Evolutionary conservation across 441 rosid genomes (phyloP).

Genomic region (Croton laevigatus): DNA sequence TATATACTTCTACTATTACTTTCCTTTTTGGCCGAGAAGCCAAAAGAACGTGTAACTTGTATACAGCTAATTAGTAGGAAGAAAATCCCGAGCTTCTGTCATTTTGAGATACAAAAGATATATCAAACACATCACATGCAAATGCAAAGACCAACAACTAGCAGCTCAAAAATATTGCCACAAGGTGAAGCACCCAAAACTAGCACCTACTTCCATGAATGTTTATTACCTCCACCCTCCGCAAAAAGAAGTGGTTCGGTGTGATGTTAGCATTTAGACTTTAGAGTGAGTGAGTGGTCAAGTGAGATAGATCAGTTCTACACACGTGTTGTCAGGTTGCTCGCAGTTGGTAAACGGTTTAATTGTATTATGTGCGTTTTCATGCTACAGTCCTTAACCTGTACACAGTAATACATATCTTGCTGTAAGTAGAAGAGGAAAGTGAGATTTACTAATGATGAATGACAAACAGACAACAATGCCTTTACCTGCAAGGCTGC

Average conservation of each 20-base stretch:
- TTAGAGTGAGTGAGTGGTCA: conserved; percentile 42
- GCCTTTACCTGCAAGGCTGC: conserved; percentile 71
- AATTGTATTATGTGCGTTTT: conserved; percentile 62
- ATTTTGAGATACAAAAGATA: conserved; percentile 27
- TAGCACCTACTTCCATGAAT: conserved; percentile 21
- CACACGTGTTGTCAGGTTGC: conserved; percentile 69
- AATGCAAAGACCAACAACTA: conserved; percentile 24
- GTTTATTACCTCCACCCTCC: conserved; percentile 41
- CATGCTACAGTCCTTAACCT: conserved; percentile 75
- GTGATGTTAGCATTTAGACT: conserved; percentile 49
- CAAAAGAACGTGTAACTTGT: conserved; percentile 15
- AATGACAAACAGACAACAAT: not conserved
- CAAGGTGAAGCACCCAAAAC: conserved; percentile 32
- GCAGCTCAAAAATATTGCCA: conserved; percentile 27
- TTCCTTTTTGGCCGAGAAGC: conserved; percentile 27
- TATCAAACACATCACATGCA: conserved; percentile 18
- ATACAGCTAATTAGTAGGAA: conserved; percentile 36
- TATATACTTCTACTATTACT: conserved; percentile 11
- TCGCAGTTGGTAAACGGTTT: conserved; percentile 37
- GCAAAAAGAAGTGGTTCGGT: conserved; percentile 38
- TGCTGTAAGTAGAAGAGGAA: conserved; percentile 11
- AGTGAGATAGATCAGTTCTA: conserved; percentile 70
- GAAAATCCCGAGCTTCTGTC: conserved; percentile 21
- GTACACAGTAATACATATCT: conserved; percentile 18
- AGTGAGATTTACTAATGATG: not conserved